Conservation (phyloP, 2,329 filamentous ascomycete genomes). For the Epichloe aotearoae region DNA sequence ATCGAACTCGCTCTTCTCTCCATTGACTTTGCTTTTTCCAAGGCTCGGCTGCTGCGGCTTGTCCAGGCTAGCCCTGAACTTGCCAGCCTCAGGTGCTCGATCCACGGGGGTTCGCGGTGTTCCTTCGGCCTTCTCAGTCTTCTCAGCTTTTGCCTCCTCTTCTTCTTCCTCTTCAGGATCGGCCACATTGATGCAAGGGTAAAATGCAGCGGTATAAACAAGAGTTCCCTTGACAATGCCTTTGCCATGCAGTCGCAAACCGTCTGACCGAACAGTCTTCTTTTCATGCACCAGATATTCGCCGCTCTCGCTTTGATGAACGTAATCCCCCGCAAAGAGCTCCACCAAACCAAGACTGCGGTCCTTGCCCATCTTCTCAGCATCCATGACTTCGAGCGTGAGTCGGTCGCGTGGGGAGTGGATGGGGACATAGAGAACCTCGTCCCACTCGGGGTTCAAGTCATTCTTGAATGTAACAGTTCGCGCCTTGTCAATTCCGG, state of each 20-base stretch:
- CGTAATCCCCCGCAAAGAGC: conserved; percentile 63
- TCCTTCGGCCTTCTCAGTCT: conserved; percentile 2
- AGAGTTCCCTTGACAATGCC: conserved; percentile 66
- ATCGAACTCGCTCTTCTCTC: conserved; percentile 15
- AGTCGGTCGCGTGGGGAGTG: conserved; percentile 76
- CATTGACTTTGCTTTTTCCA: conserved; percentile 1
- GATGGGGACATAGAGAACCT: conserved; percentile 86
- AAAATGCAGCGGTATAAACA: conserved; percentile 78
- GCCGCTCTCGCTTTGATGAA: conserved; percentile 63
- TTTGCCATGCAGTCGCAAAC: conserved; percentile 61
- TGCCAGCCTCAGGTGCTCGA: conserved; percentile 25
- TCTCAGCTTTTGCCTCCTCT: conserved; percentile 24
- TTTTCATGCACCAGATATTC: conserved; percentile 69
- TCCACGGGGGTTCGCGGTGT: conserved; percentile 7
- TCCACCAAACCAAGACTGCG: conserved; percentile 75
- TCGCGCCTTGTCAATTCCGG: conserved; percentile 77
- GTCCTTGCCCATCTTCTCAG: conserved; percentile 84
- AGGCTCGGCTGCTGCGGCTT: conserved; percentile 6
- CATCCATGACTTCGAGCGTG: conserved; percentile 88
- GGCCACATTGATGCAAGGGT: conserved; percentile 72
- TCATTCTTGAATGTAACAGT: conserved; percentile 97
- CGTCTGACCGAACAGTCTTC: conserved; percentile 53
- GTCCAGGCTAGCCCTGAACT: conserved; percentile 27
- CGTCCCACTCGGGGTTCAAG: conserved; percentile 88
- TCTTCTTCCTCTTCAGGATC: conserved; percentile 80